These are phyloP conservation scores for Ogataea polymorpha DNA, from an alignment of 805 yeast genomes.

Conservation along the genomic window DNA sequence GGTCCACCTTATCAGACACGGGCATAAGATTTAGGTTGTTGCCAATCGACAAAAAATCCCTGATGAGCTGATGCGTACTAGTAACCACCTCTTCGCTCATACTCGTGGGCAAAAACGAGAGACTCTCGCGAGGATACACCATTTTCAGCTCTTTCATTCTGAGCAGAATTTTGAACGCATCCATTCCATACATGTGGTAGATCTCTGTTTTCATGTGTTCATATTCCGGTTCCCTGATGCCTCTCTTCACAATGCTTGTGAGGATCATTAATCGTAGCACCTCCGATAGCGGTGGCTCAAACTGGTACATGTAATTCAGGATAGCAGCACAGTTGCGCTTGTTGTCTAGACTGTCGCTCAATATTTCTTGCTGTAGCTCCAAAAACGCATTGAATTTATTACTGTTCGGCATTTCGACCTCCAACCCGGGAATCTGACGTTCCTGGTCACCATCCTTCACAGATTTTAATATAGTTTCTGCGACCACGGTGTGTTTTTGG, in stretches of 20 bases:
- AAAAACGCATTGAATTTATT: slow-evolving; percentile 44
- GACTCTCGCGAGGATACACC: slow-evolving; percentile 35
- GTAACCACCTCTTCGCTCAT: slow-evolving; percentile 9
- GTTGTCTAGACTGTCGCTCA: slow-evolving; percentile 50
- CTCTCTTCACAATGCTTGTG: slow-evolving; percentile 62
- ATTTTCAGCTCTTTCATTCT: slow-evolving; percentile 48
- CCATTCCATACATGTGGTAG: slow-evolving; percentile 62
- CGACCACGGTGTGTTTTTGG: slow-evolving; percentile 69
- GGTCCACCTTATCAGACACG: slow-evolving; percentile 29
- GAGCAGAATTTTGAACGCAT: slow-evolving; percentile 45
- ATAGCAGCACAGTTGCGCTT: slow-evolving; percentile 36
- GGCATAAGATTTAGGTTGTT: slow-evolving; percentile 52
- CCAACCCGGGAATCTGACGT: slow-evolving; percentile 10
- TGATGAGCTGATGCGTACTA: slow-evolving; percentile 28
- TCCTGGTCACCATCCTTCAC: slow-evolving; percentile 20
- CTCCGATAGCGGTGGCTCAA: slow-evolving; percentile 37
- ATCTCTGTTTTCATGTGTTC: slow-evolving; percentile 52
- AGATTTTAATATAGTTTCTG: slow-evolving; percentile 55
- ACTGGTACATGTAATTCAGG: slow-evolving; percentile 48
- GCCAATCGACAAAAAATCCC: slow-evolving; percentile 32
- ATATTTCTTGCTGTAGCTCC: slow-evolving; percentile 67
- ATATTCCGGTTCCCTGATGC: slow-evolving; percentile 64
- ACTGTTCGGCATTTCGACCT: slow-evolving; percentile 17
- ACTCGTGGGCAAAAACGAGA: slow-evolving; percentile 20
- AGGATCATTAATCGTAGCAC: slow-evolving; percentile 55